A percentile compares a stretch with the other conserved stretches of the same genome.
Evolutionary conservation across 352 stramenopile genomes (phyloP).

Genomic region (Phytophthora niederhauseri): DNA sequence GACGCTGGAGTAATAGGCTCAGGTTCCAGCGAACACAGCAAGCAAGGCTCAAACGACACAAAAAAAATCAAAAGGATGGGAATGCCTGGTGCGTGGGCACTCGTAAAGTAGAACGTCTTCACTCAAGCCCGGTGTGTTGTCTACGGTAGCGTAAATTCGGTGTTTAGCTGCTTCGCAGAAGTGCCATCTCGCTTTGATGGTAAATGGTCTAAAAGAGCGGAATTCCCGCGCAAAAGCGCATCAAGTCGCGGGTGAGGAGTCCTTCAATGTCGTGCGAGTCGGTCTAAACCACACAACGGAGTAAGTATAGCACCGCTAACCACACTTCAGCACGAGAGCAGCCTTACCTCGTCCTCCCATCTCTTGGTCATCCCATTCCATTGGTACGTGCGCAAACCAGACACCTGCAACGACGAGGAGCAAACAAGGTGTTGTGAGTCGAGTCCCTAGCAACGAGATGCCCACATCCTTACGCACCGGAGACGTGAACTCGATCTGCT

Average conservation of each 20-base stretch:
- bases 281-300: constrained; percentile 33
- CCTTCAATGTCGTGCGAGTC: constrained; percentile 85
- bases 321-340: constrained; percentile 4
- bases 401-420: constrained; percentile 48
- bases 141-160: constrained; percentile 13
- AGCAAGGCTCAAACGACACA: constrained; percentile 24
- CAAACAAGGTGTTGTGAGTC: constrained; percentile 7
- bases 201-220: constrained; percentile 59
- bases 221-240: constrained; percentile 75
- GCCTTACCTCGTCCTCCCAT: constrained; percentile 78
- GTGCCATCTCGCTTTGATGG: background rate
- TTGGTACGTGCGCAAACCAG: constrained; percentile 69
- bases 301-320: constrained; percentile 10
- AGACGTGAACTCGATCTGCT: constrained; percentile 74
- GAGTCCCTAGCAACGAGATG: background rate
- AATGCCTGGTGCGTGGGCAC: constrained; percentile 27
- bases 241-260: constrained; percentile 80
- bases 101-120: constrained; percentile 37
- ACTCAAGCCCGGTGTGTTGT: constrained; percentile 9
- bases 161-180: background rate
- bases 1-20: constrained; percentile 89
- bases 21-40: constrained; percentile 36
- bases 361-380: constrained; percentile 74
- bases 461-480: constrained; percentile 38
- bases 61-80: constrained; percentile 32